phyloP scores from a whole-genome alignment of 2,329 filamentous ascomycete species.

The Ascochyta rabiei region DNA sequence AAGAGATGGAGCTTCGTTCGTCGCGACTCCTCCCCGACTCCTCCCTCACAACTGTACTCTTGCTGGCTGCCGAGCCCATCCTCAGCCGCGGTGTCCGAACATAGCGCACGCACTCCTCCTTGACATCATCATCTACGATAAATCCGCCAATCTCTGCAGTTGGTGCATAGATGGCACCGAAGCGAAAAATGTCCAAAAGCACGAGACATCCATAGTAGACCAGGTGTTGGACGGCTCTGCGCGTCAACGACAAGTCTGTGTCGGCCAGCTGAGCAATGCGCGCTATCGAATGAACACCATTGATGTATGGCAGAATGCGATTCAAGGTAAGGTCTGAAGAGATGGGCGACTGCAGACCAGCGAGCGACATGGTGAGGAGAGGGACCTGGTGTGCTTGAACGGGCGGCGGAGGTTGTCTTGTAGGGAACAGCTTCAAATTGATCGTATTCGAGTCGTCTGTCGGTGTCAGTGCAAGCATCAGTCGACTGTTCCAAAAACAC shows the following conservation, averaged over 20 bases:
- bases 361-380: conserved; percentile 65
- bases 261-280: conserved; percentile 85
- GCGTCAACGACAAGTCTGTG: conserved; percentile 83
- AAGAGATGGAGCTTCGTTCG: conserved; percentile 30
- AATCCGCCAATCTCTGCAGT: conserved; percentile 81
- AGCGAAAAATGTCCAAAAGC: conserved; percentile 94
- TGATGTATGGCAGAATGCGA: conserved; percentile 82
- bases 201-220: conserved; percentile 92
- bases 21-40: conserved; percentile 30
- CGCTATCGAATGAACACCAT: conserved; percentile 88
- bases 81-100: conserved; percentile 59
- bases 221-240: conserved; percentile 84
- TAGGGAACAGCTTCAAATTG: conserved; percentile 94
- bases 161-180: conserved; percentile 86
- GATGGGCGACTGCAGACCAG: conserved; percentile 52
- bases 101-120: conserved; percentile 87
- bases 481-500: not conserved
- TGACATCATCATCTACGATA: conserved; percentile 73
- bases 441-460: conserved; percentile 90
- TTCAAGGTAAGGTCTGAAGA: conserved; percentile 77
- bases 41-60: conserved; percentile 14
- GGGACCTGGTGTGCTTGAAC: conserved; percentile 92
- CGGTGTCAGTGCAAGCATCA: not conserved
- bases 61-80: conserved; percentile 21
- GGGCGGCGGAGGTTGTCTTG: conserved; percentile 75